Base-by-base conservation (phyloP, 352 stramenopile species). In the Elongisporangium anandrum region DNA sequence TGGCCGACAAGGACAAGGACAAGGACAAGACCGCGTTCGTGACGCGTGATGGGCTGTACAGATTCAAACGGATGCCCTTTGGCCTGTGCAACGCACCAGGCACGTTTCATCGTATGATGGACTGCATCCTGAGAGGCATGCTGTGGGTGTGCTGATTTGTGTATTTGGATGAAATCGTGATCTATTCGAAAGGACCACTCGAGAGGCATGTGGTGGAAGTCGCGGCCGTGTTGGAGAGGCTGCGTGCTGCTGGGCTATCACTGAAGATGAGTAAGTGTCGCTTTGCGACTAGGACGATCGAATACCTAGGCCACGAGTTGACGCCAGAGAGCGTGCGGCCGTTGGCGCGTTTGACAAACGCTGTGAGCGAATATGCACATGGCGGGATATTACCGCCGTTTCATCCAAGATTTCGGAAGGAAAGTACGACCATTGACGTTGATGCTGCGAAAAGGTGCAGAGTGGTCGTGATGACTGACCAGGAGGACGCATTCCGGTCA, bases 81-180 rank as follows among this genome's bases (percentile, higher is more conserved):
- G 60, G 68, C 1, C 17, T 71, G 0, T 56, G 54, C n/a, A 71
- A 75, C 22, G 68, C 68, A 0, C 61, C 64, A 2, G 53, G 52
- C 0, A 72, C 65, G 1, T 76, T 76, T 23, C 61, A 76, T 12
- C 19, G 61, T 1, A 48, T 75, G 17, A 72, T 72, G 68, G 54
- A 75, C 20, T 61, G 55, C 7, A 56, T 65, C 6, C 45, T 72
- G 3, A 52, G 68, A 29, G 24, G 24, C 24, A 0, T 60, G 61
- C 2, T 16, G 39, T 70, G 60, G 59, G 49, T 62, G 12, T 67
- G 48, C 8, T 72, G 64, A n/a, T 8, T 76, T 3, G 68, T 76
- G 2, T 76, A 70, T 17, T 23, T 76, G 3, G 61, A 75, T 45
- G 68, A 75, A 16, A 57, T 75, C 4, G 52, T 75, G 0, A 48